Conservation (phyloP, 2,329 filamentous ascomycete genomes). For the Penicillium sp. region DNA sequence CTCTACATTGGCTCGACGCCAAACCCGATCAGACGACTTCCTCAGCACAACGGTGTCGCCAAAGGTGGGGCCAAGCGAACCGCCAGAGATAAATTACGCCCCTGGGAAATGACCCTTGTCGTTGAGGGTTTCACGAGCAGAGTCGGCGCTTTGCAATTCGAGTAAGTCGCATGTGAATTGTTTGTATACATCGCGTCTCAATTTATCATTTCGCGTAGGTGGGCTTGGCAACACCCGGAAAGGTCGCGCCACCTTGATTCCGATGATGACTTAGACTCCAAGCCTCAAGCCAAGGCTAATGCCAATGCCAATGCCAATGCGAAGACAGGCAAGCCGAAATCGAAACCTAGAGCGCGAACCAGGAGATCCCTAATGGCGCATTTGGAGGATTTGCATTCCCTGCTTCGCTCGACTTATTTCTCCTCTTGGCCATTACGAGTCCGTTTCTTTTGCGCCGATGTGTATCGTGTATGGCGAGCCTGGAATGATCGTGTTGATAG, state of each 20-base stretch:
- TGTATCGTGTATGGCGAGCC: slow-evolving; percentile 65
- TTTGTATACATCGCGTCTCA: slow-evolving; percentile 1
- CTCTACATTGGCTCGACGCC: slow-evolving; percentile 93
- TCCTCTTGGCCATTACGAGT: slow-evolving; percentile 75
- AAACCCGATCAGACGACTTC: slow-evolving; percentile 76
- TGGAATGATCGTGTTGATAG: slow-evolving; percentile 54
- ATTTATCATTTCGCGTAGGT: slow-evolving; percentile 52
- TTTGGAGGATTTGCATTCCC: slow-evolving; percentile 74
- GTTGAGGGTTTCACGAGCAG: slow-evolving; percentile 86
- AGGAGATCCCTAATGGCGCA: slow-evolving; percentile 62
- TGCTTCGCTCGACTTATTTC: slow-evolving; percentile 78
- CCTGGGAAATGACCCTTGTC: slow-evolving; percentile 87
- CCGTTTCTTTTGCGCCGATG: slow-evolving; percentile 72
- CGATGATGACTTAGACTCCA: slow-evolving; percentile 50
- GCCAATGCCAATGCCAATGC: slow-evolving; percentile 35
- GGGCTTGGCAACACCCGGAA: slow-evolving; percentile 88
- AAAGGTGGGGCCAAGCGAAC: slow-evolving; percentile 81
- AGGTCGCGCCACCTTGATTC: slow-evolving; percentile 72
- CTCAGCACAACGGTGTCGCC: slow-evolving; percentile 83
- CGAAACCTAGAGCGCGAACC: slow-evolving; percentile 44
- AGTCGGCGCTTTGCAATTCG: slow-evolving; percentile 87
- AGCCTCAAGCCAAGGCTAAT: slow-evolving; percentile 26
- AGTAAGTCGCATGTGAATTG: slow-evolving; percentile 56
- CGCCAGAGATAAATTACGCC: slow-evolving; percentile 63
- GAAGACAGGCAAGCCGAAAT: slow-evolving; percentile 42